Evolutionary conservation across 140 eudicot species (phyloP).

Genomic region (Flaveria floridana): DNA sequence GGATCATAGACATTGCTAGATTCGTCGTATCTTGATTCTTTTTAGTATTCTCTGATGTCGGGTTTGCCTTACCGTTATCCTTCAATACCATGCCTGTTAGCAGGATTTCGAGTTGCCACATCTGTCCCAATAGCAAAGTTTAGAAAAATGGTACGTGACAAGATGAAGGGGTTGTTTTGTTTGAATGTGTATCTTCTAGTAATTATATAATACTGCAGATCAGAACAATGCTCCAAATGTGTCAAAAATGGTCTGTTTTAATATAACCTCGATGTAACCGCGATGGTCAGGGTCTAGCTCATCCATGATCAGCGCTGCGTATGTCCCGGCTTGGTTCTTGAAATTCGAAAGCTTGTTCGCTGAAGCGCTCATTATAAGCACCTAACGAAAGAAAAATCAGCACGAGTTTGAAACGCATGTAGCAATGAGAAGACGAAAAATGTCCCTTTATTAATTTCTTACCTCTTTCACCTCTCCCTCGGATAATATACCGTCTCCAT

Average conservation of each 20-base stretch:
- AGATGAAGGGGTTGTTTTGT: background rate
- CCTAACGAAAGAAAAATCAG: slow-evolving; percentile 44
- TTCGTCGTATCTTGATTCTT: slow-evolving; percentile 40
- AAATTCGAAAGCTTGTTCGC: slow-evolving; percentile 90
- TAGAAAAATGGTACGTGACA: slow-evolving; percentile 6
- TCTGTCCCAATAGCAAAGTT: slow-evolving; percentile 43
- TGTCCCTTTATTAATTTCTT: background rate
- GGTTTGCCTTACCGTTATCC: slow-evolving; percentile 23
- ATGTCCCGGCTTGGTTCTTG: slow-evolving; percentile 66
- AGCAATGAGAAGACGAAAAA: background rate
- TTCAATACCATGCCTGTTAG: slow-evolving; percentile 65
- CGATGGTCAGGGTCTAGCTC: slow-evolving; percentile 90
- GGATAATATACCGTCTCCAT: slow-evolving; percentile 81
- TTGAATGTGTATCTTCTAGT: background rate
- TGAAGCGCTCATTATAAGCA: slow-evolving; percentile 87
- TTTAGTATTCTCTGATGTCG: slow-evolving; percentile 15
- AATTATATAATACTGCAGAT: too few species aligned
- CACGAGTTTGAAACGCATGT: slow-evolving; percentile 14
- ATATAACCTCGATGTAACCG: slow-evolving; percentile 79
- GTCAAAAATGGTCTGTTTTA: background rate
- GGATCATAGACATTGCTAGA: slow-evolving; percentile 88
- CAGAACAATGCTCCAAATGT: background rate
- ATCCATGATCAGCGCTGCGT: slow-evolving; percentile 95
- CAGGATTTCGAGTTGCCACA: slow-evolving; percentile 96
- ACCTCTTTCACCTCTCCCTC: slow-evolving; percentile 97